Percentiles rank a stretch among this genome's conserved stretches.
Conservation (phyloP, 1,139 yeast species). For the Pichia sp. region DNA sequence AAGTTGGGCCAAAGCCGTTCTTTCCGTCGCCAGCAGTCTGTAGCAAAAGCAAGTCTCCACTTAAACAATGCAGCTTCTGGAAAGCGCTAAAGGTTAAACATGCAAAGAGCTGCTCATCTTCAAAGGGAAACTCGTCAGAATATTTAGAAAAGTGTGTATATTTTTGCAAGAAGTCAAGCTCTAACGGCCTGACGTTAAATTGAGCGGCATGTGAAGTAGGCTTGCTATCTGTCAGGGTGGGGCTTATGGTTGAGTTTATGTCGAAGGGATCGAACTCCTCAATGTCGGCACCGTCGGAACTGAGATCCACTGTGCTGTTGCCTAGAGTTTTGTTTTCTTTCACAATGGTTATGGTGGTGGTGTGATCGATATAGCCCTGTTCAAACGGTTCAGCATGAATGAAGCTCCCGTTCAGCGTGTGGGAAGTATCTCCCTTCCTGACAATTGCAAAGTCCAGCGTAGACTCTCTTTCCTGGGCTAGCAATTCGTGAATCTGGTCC, state of each 20-base stretch:
- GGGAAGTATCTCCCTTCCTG: conserved; percentile 29
- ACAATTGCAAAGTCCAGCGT: conserved; percentile 35
- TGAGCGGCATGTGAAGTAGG: neutral
- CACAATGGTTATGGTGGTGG: conserved; percentile 52
- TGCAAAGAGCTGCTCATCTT: conserved; percentile 41
- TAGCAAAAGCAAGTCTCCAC: conserved; percentile 62
- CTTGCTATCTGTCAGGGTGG: neutral
- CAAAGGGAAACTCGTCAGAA: conserved; percentile 21
- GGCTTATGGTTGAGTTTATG: conserved; percentile 7
- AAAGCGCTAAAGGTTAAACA: conserved; percentile 52
- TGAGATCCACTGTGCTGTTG: neutral
- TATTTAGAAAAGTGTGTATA: conserved; percentile 18
- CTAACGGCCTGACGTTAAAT: conserved; percentile 5
- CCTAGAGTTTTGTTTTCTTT: conserved; percentile 24
- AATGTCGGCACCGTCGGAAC: neutral
- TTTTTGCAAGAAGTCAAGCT: conserved; percentile 8
- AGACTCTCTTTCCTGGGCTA: conserved; percentile 36
- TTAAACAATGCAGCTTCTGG: conserved; percentile 54
- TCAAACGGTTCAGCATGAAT: conserved; percentile 67
- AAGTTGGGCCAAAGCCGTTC: neutral
- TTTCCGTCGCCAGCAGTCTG: conserved; percentile 14
- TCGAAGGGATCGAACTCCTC: conserved; percentile 18
- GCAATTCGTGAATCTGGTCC: conserved; percentile 31
- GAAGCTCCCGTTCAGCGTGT: conserved; percentile 46
- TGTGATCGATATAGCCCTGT: conserved; percentile 51